Percentiles rank a stretch among this genome's conserved stretches.
These are phyloP conservation scores for Pyrenula aspistea DNA, from an alignment of 495 filamentous ascomycete species.

Conservation along the genomic window DNA sequence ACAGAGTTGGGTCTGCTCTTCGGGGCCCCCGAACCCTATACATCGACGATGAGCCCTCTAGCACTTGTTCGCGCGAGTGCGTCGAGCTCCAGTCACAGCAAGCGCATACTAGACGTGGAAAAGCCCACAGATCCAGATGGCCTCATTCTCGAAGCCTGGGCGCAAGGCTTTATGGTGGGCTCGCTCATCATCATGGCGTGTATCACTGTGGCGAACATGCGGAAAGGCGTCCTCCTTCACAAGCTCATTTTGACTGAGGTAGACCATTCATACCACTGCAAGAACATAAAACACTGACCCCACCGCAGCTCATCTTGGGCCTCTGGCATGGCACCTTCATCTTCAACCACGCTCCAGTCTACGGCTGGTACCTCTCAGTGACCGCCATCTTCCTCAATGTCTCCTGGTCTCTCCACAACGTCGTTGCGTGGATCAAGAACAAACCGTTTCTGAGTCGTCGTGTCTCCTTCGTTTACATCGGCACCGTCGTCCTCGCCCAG, in stretches of 20 bases:
- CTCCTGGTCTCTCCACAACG: constrained; percentile 35
- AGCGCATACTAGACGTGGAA: not conserved
- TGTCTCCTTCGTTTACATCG: constrained; percentile 25
- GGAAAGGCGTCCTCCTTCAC: constrained; percentile 16
- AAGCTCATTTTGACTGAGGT: constrained; percentile 24
- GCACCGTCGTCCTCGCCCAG: constrained; percentile 25
- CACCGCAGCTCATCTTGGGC: constrained; percentile 8
- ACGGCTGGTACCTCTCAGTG: constrained; percentile 34
- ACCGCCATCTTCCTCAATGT: constrained; percentile 32
- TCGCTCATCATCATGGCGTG: constrained; percentile 16
- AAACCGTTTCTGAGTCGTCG: constrained; percentile 25
- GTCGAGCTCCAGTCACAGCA: too few species aligned
- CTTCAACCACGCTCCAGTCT: constrained; percentile 26
- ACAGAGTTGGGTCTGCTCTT: too few species aligned
- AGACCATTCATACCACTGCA: constrained; percentile 3
- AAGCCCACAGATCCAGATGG: constrained; percentile 8
- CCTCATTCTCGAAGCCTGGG: constrained; percentile 20
- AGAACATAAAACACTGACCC: not conserved
- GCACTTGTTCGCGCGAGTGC: too few species aligned
- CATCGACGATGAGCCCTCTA: too few species aligned
- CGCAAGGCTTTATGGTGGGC: constrained; percentile 20
- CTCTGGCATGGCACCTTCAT: constrained; percentile 30
- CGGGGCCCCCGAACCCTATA: too few species aligned
- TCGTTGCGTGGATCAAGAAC: constrained; percentile 39
- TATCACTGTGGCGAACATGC: constrained; percentile 18